Evolutionary conservation across 2,329 filamentous ascomycete genomes (phyloP).

Genomic region (Trichoderma sp.): DNA sequence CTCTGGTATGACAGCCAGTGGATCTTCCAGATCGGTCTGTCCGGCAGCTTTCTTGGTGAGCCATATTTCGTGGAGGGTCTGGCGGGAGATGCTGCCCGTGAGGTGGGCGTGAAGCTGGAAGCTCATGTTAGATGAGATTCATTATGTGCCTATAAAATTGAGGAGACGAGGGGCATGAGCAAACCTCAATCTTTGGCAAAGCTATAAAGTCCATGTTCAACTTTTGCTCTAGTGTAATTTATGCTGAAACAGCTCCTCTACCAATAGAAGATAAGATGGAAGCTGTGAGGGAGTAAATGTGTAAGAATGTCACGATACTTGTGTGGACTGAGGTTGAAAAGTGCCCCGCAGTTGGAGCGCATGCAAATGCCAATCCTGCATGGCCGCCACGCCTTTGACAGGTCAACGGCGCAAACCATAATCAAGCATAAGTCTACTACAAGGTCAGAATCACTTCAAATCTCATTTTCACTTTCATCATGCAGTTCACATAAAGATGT

Average conservation of each 20-base stretch:
- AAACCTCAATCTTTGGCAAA: slow-evolving; percentile 62
- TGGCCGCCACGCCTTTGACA: neutral
- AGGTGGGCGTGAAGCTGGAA: slow-evolving; percentile 77
- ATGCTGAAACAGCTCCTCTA: neutral
- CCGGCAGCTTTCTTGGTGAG: slow-evolving; percentile 57
- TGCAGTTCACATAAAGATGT: neutral
- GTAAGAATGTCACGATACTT: neutral
- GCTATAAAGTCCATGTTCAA: slow-evolving; percentile 50
- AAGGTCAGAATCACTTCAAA: neutral
- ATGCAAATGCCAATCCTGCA: neutral
- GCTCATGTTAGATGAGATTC: neutral
- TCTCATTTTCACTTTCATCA: neutral
- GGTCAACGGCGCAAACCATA: neutral
- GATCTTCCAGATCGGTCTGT: slow-evolving; percentile 65
- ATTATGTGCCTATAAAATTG: neutral
- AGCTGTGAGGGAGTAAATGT: neutral
- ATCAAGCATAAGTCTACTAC: neutral
- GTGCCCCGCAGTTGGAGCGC: slow-evolving; percentile 11
- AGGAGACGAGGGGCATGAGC: neutral
- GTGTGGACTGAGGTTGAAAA: neutral
- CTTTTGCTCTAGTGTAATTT: neutral
- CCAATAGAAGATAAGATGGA: too few relatives aligned
- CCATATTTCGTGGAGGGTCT: slow-evolving; percentile 78
- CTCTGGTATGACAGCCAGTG: slow-evolving; percentile 67
- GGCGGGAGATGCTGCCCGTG: slow-evolving; percentile 74